These are phyloP conservation scores for Haplosporangium sp. DNA, from an alignment of 371 early-diverging fungal species.

Conservation along the genomic window DNA sequence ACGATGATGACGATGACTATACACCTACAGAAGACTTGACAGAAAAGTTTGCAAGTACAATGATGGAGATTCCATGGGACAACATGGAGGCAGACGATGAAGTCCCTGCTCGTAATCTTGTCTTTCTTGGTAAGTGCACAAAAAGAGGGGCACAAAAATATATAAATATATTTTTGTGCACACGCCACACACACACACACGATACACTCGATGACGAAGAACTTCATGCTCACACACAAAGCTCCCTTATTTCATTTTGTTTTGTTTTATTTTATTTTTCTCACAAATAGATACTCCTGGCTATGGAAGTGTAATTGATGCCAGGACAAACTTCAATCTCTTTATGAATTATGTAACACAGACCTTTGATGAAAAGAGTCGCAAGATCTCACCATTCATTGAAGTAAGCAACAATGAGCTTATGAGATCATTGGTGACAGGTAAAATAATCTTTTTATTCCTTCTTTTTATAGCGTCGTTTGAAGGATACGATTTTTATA, in stretches of 20 bases:
- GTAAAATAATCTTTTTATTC: constrained; percentile 7
- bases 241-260: background rate
- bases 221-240: background rate
- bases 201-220: too few relatives aligned
- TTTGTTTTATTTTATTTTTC: background rate
- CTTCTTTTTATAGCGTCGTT: background rate
- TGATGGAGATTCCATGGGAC: constrained; percentile 48
- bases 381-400: constrained; percentile 43
- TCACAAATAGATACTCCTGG: constrained; percentile 43
- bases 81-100: constrained; percentile 59
- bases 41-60: constrained; percentile 56
- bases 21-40: constrained; percentile 35
- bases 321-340: constrained; percentile 45
- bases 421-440: constrained; percentile 51
- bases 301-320: constrained; percentile 52
- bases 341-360: constrained; percentile 43
- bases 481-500: too few relatives aligned
- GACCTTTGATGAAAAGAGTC: constrained; percentile 51
- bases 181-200: background rate
- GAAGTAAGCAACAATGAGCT: constrained; percentile 52
- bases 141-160: background rate
- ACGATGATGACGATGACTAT: constrained; percentile 26
- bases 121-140: constrained; percentile 47
- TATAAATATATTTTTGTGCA: background rate
- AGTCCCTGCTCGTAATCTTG: constrained; percentile 57